A percentile compares a stretch with the other conserved stretches of the same genome.
Conservation (phyloP, 495 filamentous ascomycete genomes). For the Massariosphaeria phaeospora region DNA sequence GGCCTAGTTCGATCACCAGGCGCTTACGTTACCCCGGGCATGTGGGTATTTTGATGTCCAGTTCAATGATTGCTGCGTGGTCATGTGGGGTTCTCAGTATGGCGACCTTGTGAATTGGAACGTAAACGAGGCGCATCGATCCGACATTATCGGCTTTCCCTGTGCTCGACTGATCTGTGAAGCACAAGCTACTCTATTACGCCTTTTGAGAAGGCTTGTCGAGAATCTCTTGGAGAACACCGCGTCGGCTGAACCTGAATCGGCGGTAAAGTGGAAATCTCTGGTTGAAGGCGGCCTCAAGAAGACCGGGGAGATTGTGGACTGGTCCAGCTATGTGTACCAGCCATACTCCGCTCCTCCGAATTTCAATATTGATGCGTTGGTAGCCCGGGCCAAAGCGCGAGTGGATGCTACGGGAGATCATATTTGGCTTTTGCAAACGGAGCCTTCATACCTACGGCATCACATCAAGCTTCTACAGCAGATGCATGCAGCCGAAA, state of each 20-base stretch:
- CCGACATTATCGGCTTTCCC: conserved; percentile 25
- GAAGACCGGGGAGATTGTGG: not conserved
- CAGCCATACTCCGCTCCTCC: conserved; percentile 23
- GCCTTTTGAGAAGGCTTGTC: not conserved
- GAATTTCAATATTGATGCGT: conserved; percentile 15
- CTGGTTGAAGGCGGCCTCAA: not conserved
- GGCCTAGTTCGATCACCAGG: not conserved
- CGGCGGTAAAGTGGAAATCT: not conserved
- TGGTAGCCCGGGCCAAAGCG: conserved; percentile 13
- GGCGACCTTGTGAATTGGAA: conserved; percentile 7
- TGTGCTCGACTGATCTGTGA: conserved; percentile 8
- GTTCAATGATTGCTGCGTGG: not conserved
- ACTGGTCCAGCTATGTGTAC: conserved; percentile 3
- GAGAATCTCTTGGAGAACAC: not conserved
- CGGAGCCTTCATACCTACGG: conserved; percentile 8
- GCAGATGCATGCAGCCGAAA: too few species aligned
- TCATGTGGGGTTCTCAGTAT: conserved; percentile 16
- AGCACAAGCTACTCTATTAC: conserved; percentile 4
- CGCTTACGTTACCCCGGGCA: not conserved
- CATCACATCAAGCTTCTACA: not conserved
- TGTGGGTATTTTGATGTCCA: not conserved
- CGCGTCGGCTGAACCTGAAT: not conserved
- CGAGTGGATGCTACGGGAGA: conserved; percentile 8
- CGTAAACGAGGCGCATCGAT: not conserved
- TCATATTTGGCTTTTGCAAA: conserved; percentile 29